A percentile compares a stretch with the other conserved stretches of the same genome.
phyloP scores from a whole-genome alignment of 2,329 filamentous ascomycete species.

The Colletotrichum sp. region DNA sequence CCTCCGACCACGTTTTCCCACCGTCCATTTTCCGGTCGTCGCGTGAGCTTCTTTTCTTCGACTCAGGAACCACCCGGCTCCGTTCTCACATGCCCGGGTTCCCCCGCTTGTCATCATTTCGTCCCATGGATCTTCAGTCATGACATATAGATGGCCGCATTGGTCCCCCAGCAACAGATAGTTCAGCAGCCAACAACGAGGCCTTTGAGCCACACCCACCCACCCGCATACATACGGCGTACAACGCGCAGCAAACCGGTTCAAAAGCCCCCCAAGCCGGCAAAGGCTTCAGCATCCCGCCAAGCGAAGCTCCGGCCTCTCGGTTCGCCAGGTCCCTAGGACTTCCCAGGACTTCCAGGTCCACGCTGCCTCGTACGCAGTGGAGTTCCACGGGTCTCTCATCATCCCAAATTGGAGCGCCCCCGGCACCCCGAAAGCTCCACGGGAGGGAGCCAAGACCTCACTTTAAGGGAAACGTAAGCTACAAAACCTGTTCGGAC shows the following conservation, averaged over 20 bases:
- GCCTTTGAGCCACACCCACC: not conserved
- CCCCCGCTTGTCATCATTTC: slow-evolving; percentile 11
- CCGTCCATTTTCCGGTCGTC: not conserved
- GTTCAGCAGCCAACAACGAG: not conserved
- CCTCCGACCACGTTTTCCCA: not conserved
- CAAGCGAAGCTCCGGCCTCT: slow-evolving; percentile 11
- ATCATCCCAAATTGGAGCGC: slow-evolving; percentile 7
- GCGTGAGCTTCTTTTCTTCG: not conserved
- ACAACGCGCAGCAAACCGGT: not conserved
- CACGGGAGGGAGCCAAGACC: slow-evolving; percentile 16
- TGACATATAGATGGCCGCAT: slow-evolving; percentile 9
- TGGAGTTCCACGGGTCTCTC: slow-evolving; percentile 17
- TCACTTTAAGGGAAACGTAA: slow-evolving; percentile 19
- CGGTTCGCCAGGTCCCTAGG: not conserved
- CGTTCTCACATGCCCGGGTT: slow-evolving; percentile 6
- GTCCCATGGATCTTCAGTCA: slow-evolving; percentile 13
- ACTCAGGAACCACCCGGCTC: not conserved
- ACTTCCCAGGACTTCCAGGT: not conserved
- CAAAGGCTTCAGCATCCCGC: not conserved
- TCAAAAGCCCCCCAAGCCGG: not conserved
- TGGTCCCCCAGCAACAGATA: not conserved
- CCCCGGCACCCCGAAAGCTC: slow-evolving; percentile 11
- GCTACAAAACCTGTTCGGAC: slow-evolving; percentile 19
- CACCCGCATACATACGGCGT: not conserved
- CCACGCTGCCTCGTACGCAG: slow-evolving; percentile 17